Base-by-base conservation (phyloP, 108 stramenopile species). In the Bacterosira constricta region DNA sequence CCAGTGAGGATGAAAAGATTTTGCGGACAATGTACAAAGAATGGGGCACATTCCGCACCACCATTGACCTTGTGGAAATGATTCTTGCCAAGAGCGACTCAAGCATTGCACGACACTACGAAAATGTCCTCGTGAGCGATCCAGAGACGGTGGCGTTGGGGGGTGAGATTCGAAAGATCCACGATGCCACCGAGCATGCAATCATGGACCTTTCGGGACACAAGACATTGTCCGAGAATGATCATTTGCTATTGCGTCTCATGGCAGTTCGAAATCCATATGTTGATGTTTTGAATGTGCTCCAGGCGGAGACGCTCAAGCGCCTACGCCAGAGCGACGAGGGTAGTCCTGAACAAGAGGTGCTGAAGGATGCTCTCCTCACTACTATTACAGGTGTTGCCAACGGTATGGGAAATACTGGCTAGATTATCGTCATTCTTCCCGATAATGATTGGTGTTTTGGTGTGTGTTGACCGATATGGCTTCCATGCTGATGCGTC, bases 401-500 rank as follows among this genome's bases (percentile, higher is more conserved):
- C 27, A 94, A 94, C 44, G 98, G 98, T 21, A 96, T 99, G 96
- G 93, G 96, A 31, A 99, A 99, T 83, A 96, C 91, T 17, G 96
- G 97, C 27, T 98, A 89, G n/a, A n/a, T n/a, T n/a, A n/a, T n/a
- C n/a, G n/a, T n/a, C n/a, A n/a, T n/a, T n/a, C n/a, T n/a, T n/a
- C n/a, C n/a, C n/a, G n/a, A n/a, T n/a, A n/a, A n/a, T n/a, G n/a
- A n/a, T n/a, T n/a, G n/a, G n/a, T n/a, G n/a, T n/a, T n/a, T n/a
- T n/a, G n/a, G n/a, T n/a, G n/a, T n/a, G n/a, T n/a, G n/a, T n/a
- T n/a, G n/a, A n/a, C n/a, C n/a, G n/a, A n/a, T n/a, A n/a, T n/a
- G n/a, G n/a, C n/a, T n/a, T n/a, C n/a, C n/a, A n/a, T n/a, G n/a
- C n/a, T n/a, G n/a, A n/a, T n/a, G n/a, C n/a, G n/a, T n/a, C n/a